A percentile compares a stretch with the other conserved stretches of the same genome.
These are phyloP conservation scores for Nicotiana noctiflora DNA, from an alignment of 257 asterid species.

Conservation along the genomic window DNA sequence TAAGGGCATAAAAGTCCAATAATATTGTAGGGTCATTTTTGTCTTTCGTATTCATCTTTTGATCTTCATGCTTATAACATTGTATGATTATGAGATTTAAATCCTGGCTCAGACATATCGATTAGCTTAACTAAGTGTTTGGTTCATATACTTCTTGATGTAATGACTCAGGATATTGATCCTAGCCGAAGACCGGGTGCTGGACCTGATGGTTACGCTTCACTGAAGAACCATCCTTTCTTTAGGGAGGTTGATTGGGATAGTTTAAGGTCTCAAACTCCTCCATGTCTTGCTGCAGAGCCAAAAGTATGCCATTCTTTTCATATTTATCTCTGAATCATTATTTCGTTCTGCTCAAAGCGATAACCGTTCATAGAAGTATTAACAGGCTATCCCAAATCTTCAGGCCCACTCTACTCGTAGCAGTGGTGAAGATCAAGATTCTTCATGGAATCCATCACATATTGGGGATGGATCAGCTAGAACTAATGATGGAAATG, in stretches of 20 bases:
- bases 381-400: constrained; percentile 7
- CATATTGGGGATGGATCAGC: constrained; percentile 63
- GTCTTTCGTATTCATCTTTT: too few species aligned
- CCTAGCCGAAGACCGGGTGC: constrained; percentile 97
- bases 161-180: constrained; percentile 59
- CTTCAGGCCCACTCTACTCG: constrained; percentile 12
- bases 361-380: neutral
- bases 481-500: constrained; percentile 47
- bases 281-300: constrained; percentile 75
- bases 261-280: constrained; percentile 57
- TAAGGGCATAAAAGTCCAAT: too few species aligned
- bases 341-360: neutral
- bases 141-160: neutral
- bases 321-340: neutral
- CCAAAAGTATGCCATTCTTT: constrained; percentile 42
- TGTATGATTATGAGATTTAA: too few species aligned
- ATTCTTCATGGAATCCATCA: constrained; percentile 71
- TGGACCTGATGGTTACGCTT: constrained; percentile 71
- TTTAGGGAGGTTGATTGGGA: constrained; percentile 76
- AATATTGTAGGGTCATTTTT: too few species aligned
- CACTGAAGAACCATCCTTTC: constrained; percentile 76
- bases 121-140: too few species aligned
- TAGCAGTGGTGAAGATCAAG: constrained; percentile 46
- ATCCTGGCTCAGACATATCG: too few species aligned
- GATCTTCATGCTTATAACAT: too few species aligned